Conservation (phyloP, 768 basidiomycete genomes). For the Trametes coccinea region DNA sequence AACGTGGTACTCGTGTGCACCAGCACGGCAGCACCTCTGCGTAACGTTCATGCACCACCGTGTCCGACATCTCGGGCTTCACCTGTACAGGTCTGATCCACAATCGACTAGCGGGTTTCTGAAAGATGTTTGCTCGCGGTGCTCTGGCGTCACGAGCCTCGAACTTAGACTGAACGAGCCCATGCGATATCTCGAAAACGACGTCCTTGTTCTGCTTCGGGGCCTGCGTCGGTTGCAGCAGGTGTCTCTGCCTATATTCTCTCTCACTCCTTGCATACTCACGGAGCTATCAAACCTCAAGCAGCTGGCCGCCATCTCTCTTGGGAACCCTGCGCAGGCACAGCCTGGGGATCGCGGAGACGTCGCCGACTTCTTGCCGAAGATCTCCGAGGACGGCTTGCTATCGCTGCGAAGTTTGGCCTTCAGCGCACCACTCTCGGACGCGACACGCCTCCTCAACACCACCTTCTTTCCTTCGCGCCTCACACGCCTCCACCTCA, state of each 20-base stretch:
- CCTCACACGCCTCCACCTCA: conserved; percentile 51
- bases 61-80: conserved; percentile 40
- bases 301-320: conserved; percentile 46
- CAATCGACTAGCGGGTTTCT: conserved; percentile 30
- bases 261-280: conserved; percentile 47
- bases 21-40: conserved; percentile 31
- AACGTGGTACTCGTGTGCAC: conserved; percentile 40
- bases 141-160: conserved; percentile 47
- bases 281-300: conserved; percentile 46
- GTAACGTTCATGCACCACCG: conserved; percentile 59
- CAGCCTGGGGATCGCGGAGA: conserved; percentile 50
- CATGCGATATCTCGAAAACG: conserved; percentile 41
- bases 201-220: conserved; percentile 40
- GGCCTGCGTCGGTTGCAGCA: conserved; percentile 45
- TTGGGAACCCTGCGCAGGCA: conserved; percentile 45
- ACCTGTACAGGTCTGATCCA: conserved; percentile 37
- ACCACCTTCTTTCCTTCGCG: conserved; percentile 36
- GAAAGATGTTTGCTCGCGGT: conserved; percentile 41
- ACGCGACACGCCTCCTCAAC: conserved; percentile 42
- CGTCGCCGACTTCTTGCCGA: conserved; percentile 44
- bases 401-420: conserved; percentile 51
- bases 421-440: conserved; percentile 41
- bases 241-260: conserved; percentile 52
- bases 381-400: conserved; percentile 48
- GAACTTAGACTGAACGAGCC: conserved; percentile 45